Percentiles rank a stretch among this genome's conserved stretches.
Evolutionary conservation across 495 filamentous ascomycete genomes (phyloP).

Genomic region (Talaromyces nanjingensis): DNA sequence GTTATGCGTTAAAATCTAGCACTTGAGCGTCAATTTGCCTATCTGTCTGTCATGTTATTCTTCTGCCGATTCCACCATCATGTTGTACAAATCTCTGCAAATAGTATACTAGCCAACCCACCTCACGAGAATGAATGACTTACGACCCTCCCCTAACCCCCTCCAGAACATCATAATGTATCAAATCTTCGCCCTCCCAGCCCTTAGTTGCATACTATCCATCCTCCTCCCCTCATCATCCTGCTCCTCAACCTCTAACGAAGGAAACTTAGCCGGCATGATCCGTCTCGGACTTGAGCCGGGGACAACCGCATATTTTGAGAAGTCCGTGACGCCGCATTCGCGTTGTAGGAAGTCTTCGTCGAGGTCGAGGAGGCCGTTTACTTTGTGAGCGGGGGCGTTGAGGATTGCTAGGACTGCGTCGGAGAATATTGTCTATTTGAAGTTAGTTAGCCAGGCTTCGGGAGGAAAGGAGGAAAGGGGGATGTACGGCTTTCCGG

Average conservation of each 20-base stretch:
- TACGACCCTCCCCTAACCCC: neutral
- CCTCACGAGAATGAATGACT: neutral
- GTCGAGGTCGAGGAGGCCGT: conserved; percentile 67
- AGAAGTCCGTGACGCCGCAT: conserved; percentile 64
- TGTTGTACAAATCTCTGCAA: neutral
- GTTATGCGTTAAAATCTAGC: neutral
- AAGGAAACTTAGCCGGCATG: conserved; percentile 68
- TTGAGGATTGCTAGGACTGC: conserved; percentile 68
- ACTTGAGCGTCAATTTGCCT: neutral
- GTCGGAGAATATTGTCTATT: conserved; percentile 71
- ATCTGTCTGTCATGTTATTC: neutral
- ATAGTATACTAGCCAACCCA: neutral
- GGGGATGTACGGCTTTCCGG: conserved; percentile 46
- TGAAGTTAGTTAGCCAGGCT: too few species aligned
- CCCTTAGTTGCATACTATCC: conserved; percentile 49
- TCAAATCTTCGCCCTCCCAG: neutral
- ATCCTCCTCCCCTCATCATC: conserved; percentile 70
- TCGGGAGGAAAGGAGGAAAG: too few species aligned
- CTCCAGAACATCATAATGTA: too few species aligned
- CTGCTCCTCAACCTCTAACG: conserved; percentile 69
- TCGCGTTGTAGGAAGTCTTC: conserved; percentile 72
- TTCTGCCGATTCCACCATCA: neutral
- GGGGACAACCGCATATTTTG: conserved; percentile 60
- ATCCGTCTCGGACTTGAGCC: conserved; percentile 64
- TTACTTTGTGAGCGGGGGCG: conserved; percentile 54